Conservation (phyloP, 2,329 filamentous ascomycete species). For the Colletotrichum viniferum region DNA sequence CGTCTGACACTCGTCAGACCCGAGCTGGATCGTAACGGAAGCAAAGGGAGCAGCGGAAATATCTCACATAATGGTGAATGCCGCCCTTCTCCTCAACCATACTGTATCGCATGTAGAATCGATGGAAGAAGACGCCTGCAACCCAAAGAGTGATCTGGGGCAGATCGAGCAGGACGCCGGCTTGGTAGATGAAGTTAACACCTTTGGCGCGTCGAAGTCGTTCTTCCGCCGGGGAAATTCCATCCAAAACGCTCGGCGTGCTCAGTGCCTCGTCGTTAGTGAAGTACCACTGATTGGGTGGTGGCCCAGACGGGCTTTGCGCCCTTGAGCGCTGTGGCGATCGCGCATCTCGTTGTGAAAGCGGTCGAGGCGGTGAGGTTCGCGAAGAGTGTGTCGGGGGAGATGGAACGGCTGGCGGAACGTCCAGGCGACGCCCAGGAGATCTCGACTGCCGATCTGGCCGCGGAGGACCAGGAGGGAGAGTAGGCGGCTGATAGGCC, state of each 20-base stretch:
- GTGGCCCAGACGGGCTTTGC: slow-evolving; percentile 29
- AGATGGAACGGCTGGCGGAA: slow-evolving; percentile 66
- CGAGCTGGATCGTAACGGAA: neutral
- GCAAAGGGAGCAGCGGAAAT: slow-evolving; percentile 21
- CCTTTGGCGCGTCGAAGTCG: slow-evolving; percentile 84
- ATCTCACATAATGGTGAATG: slow-evolving; percentile 84
- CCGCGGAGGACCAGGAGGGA: slow-evolving; percentile 39
- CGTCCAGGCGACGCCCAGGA: slow-evolving; percentile 54
- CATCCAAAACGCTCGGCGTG: slow-evolving; percentile 84
- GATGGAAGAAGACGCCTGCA: slow-evolving; percentile 92
- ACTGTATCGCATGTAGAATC: slow-evolving; percentile 91
- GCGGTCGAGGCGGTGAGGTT: slow-evolving; percentile 58
- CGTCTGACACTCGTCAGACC: slow-evolving; percentile 17
- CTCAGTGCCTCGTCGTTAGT: slow-evolving; percentile 80
- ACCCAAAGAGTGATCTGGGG: slow-evolving; percentile 92
- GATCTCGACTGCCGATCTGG: slow-evolving; percentile 54
- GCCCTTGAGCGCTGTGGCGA: slow-evolving; percentile 39
- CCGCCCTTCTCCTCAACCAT: slow-evolving; percentile 78
- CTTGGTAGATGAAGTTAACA: slow-evolving; percentile 95
- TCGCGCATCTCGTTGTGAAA: slow-evolving; percentile 44
- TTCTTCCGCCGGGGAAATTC: slow-evolving; percentile 78
- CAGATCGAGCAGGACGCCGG: slow-evolving; percentile 88
- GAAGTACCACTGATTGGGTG: slow-evolving; percentile 82
- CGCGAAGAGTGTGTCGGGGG: slow-evolving; percentile 61
- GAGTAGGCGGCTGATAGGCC: slow-evolving; percentile 58